phyloP scores from a whole-genome alignment of 2,329 filamentous ascomycete genomes.

The Chalaropsis thielavioides region DNA sequence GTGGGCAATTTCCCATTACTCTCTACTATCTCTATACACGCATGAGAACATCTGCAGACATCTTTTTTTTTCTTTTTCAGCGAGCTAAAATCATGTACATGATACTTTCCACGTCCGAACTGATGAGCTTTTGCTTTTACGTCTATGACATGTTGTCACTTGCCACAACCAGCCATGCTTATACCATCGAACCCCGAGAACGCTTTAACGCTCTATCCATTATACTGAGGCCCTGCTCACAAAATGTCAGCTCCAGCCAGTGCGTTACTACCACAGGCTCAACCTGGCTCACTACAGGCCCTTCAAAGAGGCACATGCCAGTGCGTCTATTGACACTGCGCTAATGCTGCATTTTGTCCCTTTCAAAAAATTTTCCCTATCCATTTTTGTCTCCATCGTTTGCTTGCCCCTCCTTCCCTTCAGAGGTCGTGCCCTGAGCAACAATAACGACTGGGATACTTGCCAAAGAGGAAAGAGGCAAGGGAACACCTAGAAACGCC shows the following conservation, averaged over 20 bases:
- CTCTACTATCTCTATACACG: neutral
- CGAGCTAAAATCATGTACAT: too few species aligned
- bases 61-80: too few species aligned
- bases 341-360: neutral
- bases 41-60: neutral
- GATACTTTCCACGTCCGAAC: too few species aligned
- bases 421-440: slow-evolving; percentile 4
- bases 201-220: too few species aligned
- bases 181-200: too few species aligned
- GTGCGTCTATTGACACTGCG: neutral
- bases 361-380: neutral
- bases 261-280: neutral
- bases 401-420: neutral
- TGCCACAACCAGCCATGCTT: too few species aligned
- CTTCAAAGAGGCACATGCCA: neutral
- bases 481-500: slow-evolving; percentile 8
- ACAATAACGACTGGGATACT: neutral
- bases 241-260: too few species aligned
- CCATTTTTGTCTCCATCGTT: slow-evolving; percentile 1
- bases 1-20: neutral
- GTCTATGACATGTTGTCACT: too few species aligned
- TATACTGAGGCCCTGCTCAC: too few species aligned
- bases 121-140: too few species aligned
- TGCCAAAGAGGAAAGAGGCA: slow-evolving; percentile 6
- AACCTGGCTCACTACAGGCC: neutral